These are phyloP conservation scores for Rhodotorula graminis DNA, from an alignment of 768 basidiomycete genomes.

Conservation along the genomic window DNA sequence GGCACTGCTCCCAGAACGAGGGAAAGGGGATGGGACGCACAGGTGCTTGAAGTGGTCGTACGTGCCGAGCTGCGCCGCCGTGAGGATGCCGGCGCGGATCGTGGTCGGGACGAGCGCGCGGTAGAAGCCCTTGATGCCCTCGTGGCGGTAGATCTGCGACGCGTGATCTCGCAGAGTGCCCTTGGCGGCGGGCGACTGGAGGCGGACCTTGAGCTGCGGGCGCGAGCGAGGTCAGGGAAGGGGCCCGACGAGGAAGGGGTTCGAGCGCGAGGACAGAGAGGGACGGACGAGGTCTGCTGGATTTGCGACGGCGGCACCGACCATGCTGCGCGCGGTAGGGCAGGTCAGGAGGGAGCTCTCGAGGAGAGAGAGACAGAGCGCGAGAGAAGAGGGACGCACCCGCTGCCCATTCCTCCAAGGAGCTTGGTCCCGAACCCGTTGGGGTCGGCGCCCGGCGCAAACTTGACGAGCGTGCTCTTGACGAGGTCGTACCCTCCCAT, in stretches of 20 bases:
- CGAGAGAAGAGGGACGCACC: conserved; percentile 3
- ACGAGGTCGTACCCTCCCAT: conserved; percentile 42
- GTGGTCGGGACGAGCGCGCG: conserved; percentile 39
- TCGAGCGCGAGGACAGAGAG: too few relatives aligned
- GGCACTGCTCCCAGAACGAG: too few relatives aligned
- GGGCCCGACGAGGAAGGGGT: neutral
- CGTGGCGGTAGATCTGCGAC: neutral
- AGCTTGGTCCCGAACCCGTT: conserved; percentile 36
- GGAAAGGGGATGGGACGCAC: conserved; percentile 1
- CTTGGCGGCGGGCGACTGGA: conserved; percentile 36
- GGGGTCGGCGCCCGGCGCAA: conserved; percentile 19
- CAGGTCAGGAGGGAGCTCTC: neutral
- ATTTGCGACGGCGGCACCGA: conserved; percentile 42
- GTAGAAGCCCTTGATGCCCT: conserved; percentile 38
- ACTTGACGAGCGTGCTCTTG: conserved; percentile 26
- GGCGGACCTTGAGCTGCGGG: conserved; percentile 40
- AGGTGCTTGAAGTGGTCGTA: conserved; percentile 41
- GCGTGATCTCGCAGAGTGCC: conserved; percentile 29
- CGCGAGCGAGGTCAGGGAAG: neutral
- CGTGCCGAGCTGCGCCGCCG: conserved; percentile 35
- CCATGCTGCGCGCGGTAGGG: neutral
- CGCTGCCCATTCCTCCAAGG: conserved; percentile 31
- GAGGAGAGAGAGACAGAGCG: too few relatives aligned
- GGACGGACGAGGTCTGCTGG: conserved; percentile 38
- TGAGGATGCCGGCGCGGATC: conserved; percentile 41